phyloP scores from a whole-genome alignment of 768 basidiomycete species.

The Trametes gibbosa region DNA sequence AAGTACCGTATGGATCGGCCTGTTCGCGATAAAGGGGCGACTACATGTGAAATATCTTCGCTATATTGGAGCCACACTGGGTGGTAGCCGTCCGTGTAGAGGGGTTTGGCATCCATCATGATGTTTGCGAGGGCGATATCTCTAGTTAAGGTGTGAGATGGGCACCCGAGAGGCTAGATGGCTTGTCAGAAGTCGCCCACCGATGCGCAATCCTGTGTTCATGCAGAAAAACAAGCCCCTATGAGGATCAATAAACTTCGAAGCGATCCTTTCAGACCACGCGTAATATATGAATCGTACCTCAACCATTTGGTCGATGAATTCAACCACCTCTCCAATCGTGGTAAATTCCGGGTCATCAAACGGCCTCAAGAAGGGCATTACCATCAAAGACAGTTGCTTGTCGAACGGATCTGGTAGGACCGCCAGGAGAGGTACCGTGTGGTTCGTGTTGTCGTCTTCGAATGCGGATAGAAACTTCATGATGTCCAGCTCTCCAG shows the following conservation, averaged over 20 bases:
- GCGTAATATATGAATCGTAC: neutral
- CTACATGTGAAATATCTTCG: conserved; percentile 31
- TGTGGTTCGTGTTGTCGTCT: conserved; percentile 25
- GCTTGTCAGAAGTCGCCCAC: neutral
- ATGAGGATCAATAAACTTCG: neutral
- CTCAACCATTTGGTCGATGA: conserved; percentile 20
- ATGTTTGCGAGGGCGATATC: conserved; percentile 22
- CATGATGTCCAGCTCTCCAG: conserved; percentile 1
- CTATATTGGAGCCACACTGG: conserved; percentile 29
- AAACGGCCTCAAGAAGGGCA: conserved; percentile 26
- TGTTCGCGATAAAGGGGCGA: conserved; percentile 32
- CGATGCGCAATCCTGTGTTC: conserved; percentile 24
- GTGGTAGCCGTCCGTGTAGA: conserved; percentile 23
- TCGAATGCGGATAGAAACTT: conserved; percentile 11
- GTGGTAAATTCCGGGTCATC: conserved; percentile 25
- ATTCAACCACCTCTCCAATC: conserved; percentile 22
- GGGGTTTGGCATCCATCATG: conserved; percentile 22
- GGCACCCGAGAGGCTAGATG: neutral
- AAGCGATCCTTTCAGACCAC: neutral
- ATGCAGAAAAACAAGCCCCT: conserved; percentile 27
- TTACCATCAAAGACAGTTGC: conserved; percentile 19
- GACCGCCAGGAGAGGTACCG: conserved; percentile 22
- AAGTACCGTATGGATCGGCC: conserved; percentile 33
- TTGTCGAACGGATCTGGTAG: conserved; percentile 18
- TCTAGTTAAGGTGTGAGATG: conserved; percentile 12